phyloP scores from a whole-genome alignment of 192 early-diverging fungal species.

The Podila verticillata region DNA sequence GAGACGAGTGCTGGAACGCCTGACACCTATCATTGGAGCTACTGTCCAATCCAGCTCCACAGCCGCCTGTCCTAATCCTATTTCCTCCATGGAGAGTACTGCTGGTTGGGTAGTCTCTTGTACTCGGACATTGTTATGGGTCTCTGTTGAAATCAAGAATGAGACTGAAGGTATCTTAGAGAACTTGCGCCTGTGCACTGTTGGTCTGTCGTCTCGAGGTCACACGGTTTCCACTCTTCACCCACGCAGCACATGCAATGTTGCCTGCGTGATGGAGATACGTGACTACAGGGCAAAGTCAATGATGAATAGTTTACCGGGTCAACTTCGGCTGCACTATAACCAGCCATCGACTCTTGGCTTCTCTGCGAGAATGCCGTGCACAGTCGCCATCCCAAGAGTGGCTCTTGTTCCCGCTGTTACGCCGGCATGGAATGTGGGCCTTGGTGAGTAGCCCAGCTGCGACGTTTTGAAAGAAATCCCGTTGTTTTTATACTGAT shows the following conservation, averaged over 20 bases:
- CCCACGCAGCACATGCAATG: background rate
- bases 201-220: background rate
- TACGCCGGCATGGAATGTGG: no score
- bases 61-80: background rate
- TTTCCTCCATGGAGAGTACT: slow-evolving; percentile 6
- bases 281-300: no score
- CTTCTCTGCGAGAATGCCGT: no score
- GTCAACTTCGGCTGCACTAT: no score
- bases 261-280: no score
- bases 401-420: no score
- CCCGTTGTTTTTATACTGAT: no score
- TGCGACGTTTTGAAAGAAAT: no score
- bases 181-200: slow-evolving; percentile 8
- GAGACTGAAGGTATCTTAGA: background rate
- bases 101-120: slow-evolving; percentile 10
- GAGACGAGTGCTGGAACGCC: slow-evolving; percentile 17
- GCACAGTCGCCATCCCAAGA: no score
- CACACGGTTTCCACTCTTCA: slow-evolving; percentile 1
- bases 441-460: no score
- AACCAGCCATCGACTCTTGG: no score
- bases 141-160: slow-evolving; percentile 12
- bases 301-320: no score
- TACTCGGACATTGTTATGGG: background rate
- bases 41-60: background rate
- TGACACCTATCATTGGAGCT: slow-evolving; percentile 19